These are phyloP conservation scores for Desmodesmus armatus DNA, from an alignment of 139 green algal species.

Conservation along the genomic window DNA sequence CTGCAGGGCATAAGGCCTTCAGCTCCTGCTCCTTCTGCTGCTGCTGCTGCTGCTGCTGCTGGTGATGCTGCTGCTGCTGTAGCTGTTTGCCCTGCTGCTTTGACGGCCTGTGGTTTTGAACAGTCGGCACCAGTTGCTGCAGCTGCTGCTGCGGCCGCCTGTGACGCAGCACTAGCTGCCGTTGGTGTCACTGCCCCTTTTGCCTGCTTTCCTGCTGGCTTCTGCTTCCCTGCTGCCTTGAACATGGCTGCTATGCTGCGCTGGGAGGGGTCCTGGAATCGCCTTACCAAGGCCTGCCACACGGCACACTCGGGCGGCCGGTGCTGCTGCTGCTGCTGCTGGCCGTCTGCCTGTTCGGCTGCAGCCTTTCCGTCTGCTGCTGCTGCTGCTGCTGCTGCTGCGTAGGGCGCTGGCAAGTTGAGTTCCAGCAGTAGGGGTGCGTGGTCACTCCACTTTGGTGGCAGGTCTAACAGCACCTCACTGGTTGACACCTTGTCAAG, in stretches of 20 bases:
- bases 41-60: constrained; percentile 20
- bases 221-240: constrained; percentile 22
- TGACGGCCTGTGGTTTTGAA: not conserved
- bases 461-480: constrained; percentile 70
- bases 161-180: too few relatives aligned
- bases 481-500: constrained; percentile 62
- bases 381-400: not conserved
- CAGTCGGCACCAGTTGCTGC: not conserved
- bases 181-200: not conserved
- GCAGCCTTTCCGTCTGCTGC: constrained; percentile 15
- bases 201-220: not conserved
- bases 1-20: not conserved
- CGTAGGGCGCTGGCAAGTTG: not conserved
- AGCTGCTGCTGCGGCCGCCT: constrained; percentile 12
- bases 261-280: constrained; percentile 64
- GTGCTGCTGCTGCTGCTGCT: constrained; percentile 24
- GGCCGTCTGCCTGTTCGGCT: constrained; percentile 4
- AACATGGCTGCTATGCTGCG: constrained; percentile 61
- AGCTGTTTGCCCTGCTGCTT: not conserved
- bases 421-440: constrained; percentile 54
- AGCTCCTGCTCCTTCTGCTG: constrained; percentile 5
- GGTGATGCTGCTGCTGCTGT: constrained; percentile 22
- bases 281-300: constrained; percentile 45
- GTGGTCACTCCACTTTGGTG: constrained; percentile 73
- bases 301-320: not conserved